phyloP scores from a whole-genome alignment of 441 rosid species.

The Omphalea diandra region DNA sequence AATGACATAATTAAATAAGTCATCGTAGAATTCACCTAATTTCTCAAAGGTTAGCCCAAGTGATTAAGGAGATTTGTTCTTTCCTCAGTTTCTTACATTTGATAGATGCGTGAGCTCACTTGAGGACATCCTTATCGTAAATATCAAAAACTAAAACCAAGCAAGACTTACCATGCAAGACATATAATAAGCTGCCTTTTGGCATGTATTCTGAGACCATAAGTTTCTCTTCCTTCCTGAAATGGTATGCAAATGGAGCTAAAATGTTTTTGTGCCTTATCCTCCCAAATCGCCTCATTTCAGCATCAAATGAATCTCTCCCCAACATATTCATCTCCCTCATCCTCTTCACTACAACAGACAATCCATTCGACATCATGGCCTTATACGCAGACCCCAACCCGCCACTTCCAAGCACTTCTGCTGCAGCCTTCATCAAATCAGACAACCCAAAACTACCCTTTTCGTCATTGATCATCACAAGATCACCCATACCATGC shows the following conservation, averaged over 20 bases:
- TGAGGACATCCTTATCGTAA: too few species aligned
- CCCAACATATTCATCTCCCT: constrained; percentile 67
- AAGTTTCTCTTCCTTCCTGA: constrained; percentile 76
- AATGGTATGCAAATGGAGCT: constrained; percentile 81
- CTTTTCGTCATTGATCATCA: constrained; percentile 66
- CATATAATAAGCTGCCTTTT: constrained; percentile 69
- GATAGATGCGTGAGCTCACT: too few species aligned
- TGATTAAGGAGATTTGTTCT: too few species aligned
- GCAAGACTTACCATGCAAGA: constrained; percentile 62
- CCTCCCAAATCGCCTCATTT: constrained; percentile 58
- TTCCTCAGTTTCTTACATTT: too few species aligned
- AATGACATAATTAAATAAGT: too few species aligned
- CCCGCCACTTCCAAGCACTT: constrained; percentile 82
- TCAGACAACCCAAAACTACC: constrained; percentile 75
- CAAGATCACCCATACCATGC: constrained; percentile 46
- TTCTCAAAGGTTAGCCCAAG: too few species aligned
- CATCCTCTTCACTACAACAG: constrained; percentile 86
- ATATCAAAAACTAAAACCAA: too few species aligned
- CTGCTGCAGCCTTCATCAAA: constrained; percentile 93
- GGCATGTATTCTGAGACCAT: constrained; percentile 69
- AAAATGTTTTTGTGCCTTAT: constrained; percentile 58
- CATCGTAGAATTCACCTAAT: too few species aligned
- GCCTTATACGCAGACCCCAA: constrained; percentile 92
- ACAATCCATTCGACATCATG: constrained; percentile 53
- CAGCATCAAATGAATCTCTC: constrained; percentile 60